Conservation (phyloP, 306 rosid species). For the Prosopis cineraria region DNA sequence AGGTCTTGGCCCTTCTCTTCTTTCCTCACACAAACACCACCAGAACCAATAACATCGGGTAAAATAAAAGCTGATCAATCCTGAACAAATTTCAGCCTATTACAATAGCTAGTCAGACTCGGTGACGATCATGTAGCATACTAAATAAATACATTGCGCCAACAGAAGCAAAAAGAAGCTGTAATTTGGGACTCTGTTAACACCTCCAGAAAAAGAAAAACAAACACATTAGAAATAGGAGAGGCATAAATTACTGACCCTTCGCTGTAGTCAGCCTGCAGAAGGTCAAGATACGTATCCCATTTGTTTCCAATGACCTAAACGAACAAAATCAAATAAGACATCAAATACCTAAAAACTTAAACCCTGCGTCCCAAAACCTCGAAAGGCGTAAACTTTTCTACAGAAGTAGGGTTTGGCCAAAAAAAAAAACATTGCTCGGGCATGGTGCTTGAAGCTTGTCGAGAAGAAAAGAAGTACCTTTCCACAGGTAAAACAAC, state of each 20-base stretch:
- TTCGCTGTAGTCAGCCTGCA: constrained; percentile 86
- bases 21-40: neutral
- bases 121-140: neutral
- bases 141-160: neutral
- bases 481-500: constrained; percentile 94
- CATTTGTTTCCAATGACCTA: constrained; percentile 97
- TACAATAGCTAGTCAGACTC: neutral
- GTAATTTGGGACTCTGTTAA: neutral
- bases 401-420: neutral
- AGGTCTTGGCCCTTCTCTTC: neutral
- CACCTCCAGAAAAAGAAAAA: neutral
- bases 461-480: constrained; percentile 28
- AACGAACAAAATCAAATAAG: constrained; percentile 12
- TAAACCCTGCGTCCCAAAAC: constrained; percentile 4
- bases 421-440: neutral
- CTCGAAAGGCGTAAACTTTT: neutral
- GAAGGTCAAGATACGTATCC: constrained; percentile 89
- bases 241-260: constrained; percentile 54
- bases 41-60: neutral
- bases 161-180: neutral
- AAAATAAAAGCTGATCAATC: neutral
- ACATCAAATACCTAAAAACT: constrained; percentile 28
- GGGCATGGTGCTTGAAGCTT: too few species aligned
- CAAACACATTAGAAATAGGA: neutral
- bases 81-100: neutral